Conservation (phyloP, 2,329 filamentous ascomycete genomes). For the Sporothrix globosa region DNA sequence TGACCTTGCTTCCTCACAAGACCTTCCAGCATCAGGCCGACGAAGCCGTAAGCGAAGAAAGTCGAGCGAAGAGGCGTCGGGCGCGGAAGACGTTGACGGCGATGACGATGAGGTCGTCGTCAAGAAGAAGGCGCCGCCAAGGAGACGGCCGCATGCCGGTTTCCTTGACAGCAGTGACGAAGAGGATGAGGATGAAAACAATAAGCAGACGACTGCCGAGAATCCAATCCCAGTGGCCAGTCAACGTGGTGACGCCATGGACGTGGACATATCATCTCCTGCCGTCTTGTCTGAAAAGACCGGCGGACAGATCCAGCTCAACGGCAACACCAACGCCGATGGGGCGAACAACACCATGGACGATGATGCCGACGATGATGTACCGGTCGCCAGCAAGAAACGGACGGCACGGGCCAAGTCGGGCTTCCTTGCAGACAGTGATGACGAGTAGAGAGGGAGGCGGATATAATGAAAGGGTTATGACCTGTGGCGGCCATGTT, state of each 20-base stretch:
- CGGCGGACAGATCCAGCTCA: slow-evolving; percentile 27
- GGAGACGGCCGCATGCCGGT: slow-evolving; percentile 37
- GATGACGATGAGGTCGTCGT: slow-evolving; percentile 19
- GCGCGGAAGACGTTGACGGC: slow-evolving; percentile 24
- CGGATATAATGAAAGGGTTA: background rate
- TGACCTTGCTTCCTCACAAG: background rate
- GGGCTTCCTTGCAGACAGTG: slow-evolving; percentile 63
- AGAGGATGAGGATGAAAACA: slow-evolving; percentile 36
- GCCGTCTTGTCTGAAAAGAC: slow-evolving; percentile 31
- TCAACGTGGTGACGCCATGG: slow-evolving; percentile 40
- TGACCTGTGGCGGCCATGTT: background rate
- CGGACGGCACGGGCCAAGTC: slow-evolving; percentile 49
- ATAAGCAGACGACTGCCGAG: background rate
- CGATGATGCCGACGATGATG: slow-evolving; percentile 50
- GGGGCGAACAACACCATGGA: slow-evolving; percentile 34
- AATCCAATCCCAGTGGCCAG: background rate
- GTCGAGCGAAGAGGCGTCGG: slow-evolving; percentile 33
- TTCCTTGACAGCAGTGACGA: slow-evolving; percentile 40
- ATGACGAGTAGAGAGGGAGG: slow-evolving; percentile 55
- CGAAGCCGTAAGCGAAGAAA: slow-evolving; percentile 33
- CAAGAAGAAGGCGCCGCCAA: background rate
- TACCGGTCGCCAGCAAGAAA: slow-evolving; percentile 46
- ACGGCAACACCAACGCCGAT: slow-evolving; percentile 22
- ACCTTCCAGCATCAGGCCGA: background rate
- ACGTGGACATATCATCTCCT: slow-evolving; percentile 43